Percentiles rank a stretch among this genome's conserved stretches.
Evolutionary conservation across 2,329 filamentous ascomycete genomes (phyloP).

Genomic region (Ophiostoma perfectum): DNA sequence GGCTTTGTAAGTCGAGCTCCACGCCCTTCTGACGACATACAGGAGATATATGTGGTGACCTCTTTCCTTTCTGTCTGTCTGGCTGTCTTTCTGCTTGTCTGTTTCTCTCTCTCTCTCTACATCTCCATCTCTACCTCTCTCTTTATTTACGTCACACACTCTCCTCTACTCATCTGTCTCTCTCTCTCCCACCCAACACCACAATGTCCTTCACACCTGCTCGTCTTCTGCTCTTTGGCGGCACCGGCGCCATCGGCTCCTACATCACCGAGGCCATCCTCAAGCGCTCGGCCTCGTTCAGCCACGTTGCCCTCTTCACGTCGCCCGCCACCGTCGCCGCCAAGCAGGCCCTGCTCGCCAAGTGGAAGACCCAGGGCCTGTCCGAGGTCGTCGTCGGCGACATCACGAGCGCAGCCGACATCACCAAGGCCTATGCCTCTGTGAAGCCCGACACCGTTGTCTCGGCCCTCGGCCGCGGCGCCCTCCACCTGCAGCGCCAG

Average conservation of each 20-base stretch:
- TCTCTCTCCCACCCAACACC: not conserved
- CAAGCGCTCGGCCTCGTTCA: slow-evolving; percentile 32
- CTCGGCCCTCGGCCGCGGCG: slow-evolving; percentile 59
- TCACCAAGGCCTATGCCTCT: slow-evolving; percentile 51
- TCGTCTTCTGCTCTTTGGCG: slow-evolving; percentile 33
- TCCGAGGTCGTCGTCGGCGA: slow-evolving; percentile 53
- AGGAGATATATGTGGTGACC: no score
- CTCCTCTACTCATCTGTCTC: not conserved
- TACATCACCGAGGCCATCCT: slow-evolving; percentile 35
- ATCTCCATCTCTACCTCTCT: no score
- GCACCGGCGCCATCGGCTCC: slow-evolving; percentile 36
- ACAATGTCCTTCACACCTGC: slow-evolving; percentile 9
- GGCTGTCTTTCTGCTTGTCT: no score
- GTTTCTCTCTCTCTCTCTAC: no score
- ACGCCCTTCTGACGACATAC: slow-evolving; percentile 13
- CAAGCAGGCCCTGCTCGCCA: slow-evolving; percentile 44
- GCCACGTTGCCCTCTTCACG: slow-evolving; percentile 34
- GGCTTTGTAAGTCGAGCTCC: slow-evolving; percentile 12
- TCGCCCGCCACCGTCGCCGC: slow-evolving; percentile 45
- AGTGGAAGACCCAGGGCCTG: slow-evolving; percentile 41
- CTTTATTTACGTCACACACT: not conserved
- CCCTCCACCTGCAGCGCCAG: slow-evolving; percentile 54
- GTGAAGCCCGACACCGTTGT: slow-evolving; percentile 59
- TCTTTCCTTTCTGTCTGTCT: no score
- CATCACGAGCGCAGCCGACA: slow-evolving; percentile 45